Conservation (phyloP, 148 eudicot genomes). For the Hydrangea macrophylla region DNA sequence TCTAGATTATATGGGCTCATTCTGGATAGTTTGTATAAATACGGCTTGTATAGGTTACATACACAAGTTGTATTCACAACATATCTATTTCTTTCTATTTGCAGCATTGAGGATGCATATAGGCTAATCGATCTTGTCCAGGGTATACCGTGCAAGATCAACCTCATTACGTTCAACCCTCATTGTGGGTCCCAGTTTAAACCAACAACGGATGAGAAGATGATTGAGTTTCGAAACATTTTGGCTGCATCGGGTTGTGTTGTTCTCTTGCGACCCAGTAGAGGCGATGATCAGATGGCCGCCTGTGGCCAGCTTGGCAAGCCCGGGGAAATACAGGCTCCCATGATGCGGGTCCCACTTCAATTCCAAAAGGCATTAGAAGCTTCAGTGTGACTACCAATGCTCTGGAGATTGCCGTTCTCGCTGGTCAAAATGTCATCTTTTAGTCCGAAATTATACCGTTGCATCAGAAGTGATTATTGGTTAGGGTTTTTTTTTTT, state of each 20-base stretch:
- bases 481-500: too few species aligned
- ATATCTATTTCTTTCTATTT: conserved; percentile 17
- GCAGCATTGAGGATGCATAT: conserved; percentile 91
- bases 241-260: conserved; percentile 71
- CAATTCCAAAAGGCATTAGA: conserved; percentile 41
- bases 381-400: conserved; percentile 21
- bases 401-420: too few species aligned
- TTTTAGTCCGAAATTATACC: too few species aligned
- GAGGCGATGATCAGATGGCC: conserved; percentile 99
- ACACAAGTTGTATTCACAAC: too few species aligned
- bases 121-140: conserved; percentile 73
- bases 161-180: conserved; percentile 90
- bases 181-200: conserved; percentile 76
- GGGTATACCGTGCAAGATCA: conserved; percentile 98
- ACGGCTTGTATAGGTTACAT: too few species aligned
- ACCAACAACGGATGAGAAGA: conserved; percentile 72
- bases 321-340: conserved; percentile 72
- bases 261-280: conserved; percentile 67
- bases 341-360: conserved; percentile 71
- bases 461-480: too few species aligned
- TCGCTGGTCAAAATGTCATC: too few species aligned
- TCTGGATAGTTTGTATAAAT: too few species aligned
- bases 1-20: too few species aligned
- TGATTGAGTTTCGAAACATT: conserved; percentile 75
- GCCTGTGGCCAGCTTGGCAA: conserved; percentile 97